Evolutionary conservation across 2,329 filamentous ascomycete genomes (phyloP).

Genomic region (Lecanicillium sp.): DNA sequence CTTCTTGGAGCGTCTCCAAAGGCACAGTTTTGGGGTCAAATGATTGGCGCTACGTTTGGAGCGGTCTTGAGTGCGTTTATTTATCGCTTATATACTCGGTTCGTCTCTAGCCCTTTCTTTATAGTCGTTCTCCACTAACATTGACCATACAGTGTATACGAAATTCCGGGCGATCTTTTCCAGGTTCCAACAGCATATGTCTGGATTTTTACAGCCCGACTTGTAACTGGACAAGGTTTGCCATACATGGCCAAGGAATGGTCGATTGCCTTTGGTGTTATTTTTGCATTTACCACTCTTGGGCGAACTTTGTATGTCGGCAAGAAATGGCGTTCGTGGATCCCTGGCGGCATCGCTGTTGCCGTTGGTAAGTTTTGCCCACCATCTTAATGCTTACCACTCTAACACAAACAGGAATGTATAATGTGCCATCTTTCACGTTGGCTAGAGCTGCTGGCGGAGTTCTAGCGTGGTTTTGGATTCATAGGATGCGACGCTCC

Average conservation of each 20-base stretch:
- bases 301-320: slow-evolving; percentile 53
- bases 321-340: slow-evolving; percentile 60
- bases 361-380: slow-evolving; percentile 61
- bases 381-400: background rate
- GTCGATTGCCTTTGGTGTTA: slow-evolving; percentile 62
- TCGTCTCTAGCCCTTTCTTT: slow-evolving; percentile 14
- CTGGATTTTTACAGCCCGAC: slow-evolving; percentile 91
- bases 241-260: slow-evolving; percentile 78
- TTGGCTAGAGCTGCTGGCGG: slow-evolving; percentile 81
- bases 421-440: slow-evolving; percentile 95
- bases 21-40: slow-evolving; percentile 93
- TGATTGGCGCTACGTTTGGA: slow-evolving; percentile 81
- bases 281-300: slow-evolving; percentile 67
- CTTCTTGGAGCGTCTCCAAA: slow-evolving; percentile 85
- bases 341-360: slow-evolving; percentile 92
- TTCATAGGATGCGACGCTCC: slow-evolving; percentile 37
- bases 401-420: slow-evolving; percentile 61
- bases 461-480: slow-evolving; percentile 69
- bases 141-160: slow-evolving; percentile 56
- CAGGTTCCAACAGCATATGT: slow-evolving; percentile 92
- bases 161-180: slow-evolving; percentile 81
- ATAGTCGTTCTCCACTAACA: background rate
- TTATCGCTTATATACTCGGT: slow-evolving; percentile 77
- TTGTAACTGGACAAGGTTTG: slow-evolving; percentile 85
- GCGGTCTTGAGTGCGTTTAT: slow-evolving; percentile 80